These are phyloP conservation scores for Saccharomycopsis olivae DNA, from an alignment of 805 yeast genomes.

Conservation along the genomic window DNA sequence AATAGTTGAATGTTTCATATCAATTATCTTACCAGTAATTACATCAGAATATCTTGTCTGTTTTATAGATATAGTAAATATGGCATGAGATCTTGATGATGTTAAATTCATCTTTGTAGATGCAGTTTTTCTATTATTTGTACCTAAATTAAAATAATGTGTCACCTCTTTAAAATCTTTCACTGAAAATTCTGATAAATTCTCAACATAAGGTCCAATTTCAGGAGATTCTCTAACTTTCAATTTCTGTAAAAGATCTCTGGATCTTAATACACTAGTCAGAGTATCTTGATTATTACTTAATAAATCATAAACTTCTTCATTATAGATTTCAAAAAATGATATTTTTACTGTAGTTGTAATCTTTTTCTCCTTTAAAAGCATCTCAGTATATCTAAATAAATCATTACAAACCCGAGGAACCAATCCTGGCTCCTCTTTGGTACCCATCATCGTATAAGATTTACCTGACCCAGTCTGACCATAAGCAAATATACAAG, in stretches of 20 bases:
- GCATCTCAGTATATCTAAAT: slow-evolving; percentile 31
- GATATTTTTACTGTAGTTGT: slow-evolving; percentile 40
- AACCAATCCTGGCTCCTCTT: slow-evolving; percentile 47
- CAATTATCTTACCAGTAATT: slow-evolving; percentile 29
- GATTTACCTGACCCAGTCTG: slow-evolving; percentile 85
- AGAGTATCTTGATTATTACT: slow-evolving; percentile 13
- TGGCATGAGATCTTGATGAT: slow-evolving; percentile 77
- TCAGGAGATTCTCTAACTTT: slow-evolving; percentile 56
- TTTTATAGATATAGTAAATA: slow-evolving; percentile 49
- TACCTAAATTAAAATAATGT: slow-evolving; percentile 39
- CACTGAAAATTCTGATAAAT: slow-evolving; percentile 42
- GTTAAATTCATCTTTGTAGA: slow-evolving; percentile 61
- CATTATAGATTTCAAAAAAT: slow-evolving; percentile 70
- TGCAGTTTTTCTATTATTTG: slow-evolving; percentile 52
- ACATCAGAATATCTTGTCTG: slow-evolving; percentile 38
- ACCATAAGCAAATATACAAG: slow-evolving; percentile 69
- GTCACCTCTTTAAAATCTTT: slow-evolving; percentile 39
- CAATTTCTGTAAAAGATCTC: slow-evolving; percentile 22
- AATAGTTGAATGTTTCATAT: slow-evolving; percentile 47
- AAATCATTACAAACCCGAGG: slow-evolving; percentile 49
- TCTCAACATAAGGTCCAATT: slow-evolving; percentile 66
- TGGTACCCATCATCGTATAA: slow-evolving; percentile 62
- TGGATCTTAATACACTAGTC: slow-evolving; percentile 7
- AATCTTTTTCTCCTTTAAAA: slow-evolving; percentile 28
- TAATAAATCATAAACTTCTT: slow-evolving; percentile 59